phyloP scores from a whole-genome alignment of 2,329 filamentous ascomycete genomes.

The Trematosphaeria pertusa region DNA sequence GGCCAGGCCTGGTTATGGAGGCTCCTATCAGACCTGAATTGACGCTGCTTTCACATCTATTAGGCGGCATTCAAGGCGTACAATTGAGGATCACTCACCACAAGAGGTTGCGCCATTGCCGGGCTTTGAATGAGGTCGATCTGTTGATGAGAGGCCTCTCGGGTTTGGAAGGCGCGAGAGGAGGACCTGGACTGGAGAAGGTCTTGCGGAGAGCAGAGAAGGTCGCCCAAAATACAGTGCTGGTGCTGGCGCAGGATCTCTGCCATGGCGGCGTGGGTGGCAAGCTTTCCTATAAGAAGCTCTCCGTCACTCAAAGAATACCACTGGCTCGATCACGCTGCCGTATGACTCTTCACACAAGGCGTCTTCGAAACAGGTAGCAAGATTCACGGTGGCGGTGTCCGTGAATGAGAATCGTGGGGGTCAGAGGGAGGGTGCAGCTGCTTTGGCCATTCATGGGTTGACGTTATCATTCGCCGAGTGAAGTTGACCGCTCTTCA shows the following conservation, averaged over 20 bases:
- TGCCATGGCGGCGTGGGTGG: not conserved
- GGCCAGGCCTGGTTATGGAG: conserved; percentile 14
- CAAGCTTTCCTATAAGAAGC: conserved; percentile 1
- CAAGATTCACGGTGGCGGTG: conserved; percentile 9
- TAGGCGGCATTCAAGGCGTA: not conserved
- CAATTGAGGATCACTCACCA: conserved; percentile 17
- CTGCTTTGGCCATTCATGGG: conserved; percentile 27
- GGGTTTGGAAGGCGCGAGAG: conserved; percentile 7
- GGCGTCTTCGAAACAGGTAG: not conserved
- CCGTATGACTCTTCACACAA: conserved; percentile 1
- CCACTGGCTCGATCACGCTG: not conserved
- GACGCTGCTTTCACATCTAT: conserved; percentile 15
- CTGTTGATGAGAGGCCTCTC: conserved; percentile 8
- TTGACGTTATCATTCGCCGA: conserved; percentile 25
- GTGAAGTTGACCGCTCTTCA: conserved; percentile 29
- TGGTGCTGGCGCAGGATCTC: not conserved
- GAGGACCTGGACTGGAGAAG: not conserved
- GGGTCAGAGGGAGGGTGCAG: conserved; percentile 18
- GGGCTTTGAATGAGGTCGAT: conserved; percentile 3
- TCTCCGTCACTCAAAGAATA: not conserved
- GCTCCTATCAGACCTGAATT: conserved; percentile 11
- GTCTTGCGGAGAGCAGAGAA: not conserved
- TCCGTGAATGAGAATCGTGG: conserved; percentile 27
- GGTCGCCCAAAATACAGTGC: not conserved
- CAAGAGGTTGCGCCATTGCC: conserved; percentile 23